Conservation (phyloP, 345 rosid species). For the Rhizophora apiculata region DNA sequence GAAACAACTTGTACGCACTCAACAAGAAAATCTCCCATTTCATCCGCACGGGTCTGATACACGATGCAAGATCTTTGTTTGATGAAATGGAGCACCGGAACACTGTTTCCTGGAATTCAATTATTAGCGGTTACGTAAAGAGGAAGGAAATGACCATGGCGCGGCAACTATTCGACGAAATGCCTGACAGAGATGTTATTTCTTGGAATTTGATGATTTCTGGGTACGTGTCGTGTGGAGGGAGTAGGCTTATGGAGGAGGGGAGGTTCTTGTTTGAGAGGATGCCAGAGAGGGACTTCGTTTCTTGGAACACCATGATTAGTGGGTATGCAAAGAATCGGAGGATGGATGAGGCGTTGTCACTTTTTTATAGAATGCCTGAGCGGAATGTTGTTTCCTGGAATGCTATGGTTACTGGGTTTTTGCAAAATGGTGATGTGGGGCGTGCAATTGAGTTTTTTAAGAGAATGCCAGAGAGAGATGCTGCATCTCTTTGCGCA, state of each 20-base stretch:
- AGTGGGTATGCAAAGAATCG: constrained; percentile 67
- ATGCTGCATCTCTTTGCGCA: constrained; percentile 47
- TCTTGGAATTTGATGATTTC: constrained; percentile 69
- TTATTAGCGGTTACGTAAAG: constrained; percentile 54
- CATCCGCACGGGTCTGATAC: constrained; percentile 39
- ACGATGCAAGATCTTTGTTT: constrained; percentile 51
- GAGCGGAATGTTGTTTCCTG: constrained; percentile 44
- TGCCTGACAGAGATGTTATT: constrained; percentile 54
- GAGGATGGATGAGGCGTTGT: constrained; percentile 48
- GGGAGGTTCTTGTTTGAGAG: constrained; percentile 59
- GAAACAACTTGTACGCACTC: constrained; percentile 26
- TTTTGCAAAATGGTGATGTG: constrained; percentile 48
- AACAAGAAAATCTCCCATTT: constrained; percentile 48
- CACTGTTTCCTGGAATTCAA: constrained; percentile 63
- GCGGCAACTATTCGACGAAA: constrained; percentile 59
- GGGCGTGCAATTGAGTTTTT: constrained; percentile 44
- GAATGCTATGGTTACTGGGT: constrained; percentile 67
- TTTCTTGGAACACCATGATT: constrained; percentile 78
- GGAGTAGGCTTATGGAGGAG: constrained; percentile 37
- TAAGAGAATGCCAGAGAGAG: constrained; percentile 48
- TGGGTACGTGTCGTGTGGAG: constrained; percentile 53
- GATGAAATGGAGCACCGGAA: constrained; percentile 35
- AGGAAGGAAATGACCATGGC: constrained; percentile 41
- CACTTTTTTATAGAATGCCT: constrained; percentile 53
- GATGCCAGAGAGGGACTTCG: constrained; percentile 53